A percentile compares a stretch with the other conserved stretches of the same genome.
These are phyloP conservation scores for Corchorus capsularis DNA, from an alignment of 345 rosid species.

Conservation along the genomic window DNA sequence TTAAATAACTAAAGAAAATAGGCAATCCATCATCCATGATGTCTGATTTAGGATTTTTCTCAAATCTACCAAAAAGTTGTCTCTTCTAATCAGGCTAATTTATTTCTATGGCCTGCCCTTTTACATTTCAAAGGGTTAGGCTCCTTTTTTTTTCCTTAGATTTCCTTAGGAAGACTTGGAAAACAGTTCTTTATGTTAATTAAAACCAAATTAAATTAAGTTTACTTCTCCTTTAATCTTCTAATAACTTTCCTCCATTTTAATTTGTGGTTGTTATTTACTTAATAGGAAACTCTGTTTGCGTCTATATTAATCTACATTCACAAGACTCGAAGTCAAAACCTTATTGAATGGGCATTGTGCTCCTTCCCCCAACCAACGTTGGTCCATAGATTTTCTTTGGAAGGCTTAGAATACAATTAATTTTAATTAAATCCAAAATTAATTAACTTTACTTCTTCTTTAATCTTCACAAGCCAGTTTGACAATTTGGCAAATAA, in stretches of 20 bases:
- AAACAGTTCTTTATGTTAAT: not conserved
- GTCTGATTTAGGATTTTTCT: slow-evolving; percentile 9
- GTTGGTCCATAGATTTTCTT: not conserved
- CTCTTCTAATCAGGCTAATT: slow-evolving; percentile 25
- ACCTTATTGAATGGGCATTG: too few relatives aligned
- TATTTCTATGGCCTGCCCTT: not conserved
- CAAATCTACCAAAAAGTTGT: slow-evolving; percentile 11
- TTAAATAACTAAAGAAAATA: not conserved
- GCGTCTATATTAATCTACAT: too few relatives aligned
- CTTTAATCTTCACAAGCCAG: not conserved
- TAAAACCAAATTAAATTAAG: not conserved
- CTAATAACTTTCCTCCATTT: not conserved
- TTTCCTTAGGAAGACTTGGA: not conserved
- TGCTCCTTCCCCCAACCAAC: too few relatives aligned
- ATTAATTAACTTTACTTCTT: not conserved
- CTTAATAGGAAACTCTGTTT: too few relatives aligned
- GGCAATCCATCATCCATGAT: not conserved
- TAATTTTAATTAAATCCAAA: not conserved
- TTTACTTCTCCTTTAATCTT: not conserved
- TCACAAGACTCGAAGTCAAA: too few relatives aligned
- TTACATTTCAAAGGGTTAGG: not conserved
- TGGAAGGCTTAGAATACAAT: not conserved
- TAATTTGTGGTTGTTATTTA: not conserved
- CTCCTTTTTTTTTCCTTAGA: not conserved
- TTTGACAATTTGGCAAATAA: too few relatives aligned